Conservation (phyloP, 2,329 filamentous ascomycete genomes). For the Fusarium verrucosum region DNA sequence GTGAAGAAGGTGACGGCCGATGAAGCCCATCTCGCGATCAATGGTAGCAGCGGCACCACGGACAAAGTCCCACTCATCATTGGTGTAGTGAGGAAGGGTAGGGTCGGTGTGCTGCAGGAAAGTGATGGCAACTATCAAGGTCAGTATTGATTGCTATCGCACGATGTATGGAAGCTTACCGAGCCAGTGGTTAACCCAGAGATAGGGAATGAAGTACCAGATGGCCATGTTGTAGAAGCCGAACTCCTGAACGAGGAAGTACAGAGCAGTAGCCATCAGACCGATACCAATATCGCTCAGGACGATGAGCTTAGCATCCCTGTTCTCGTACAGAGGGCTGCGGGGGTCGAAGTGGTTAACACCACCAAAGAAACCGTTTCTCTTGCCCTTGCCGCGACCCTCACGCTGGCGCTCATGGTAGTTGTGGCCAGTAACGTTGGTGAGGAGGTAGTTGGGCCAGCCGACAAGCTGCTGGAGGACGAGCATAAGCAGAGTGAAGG, state of each 20-base stretch:
- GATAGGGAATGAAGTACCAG: slow-evolving; percentile 94
- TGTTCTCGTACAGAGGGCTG: slow-evolving; percentile 90
- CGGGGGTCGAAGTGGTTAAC: slow-evolving; percentile 95
- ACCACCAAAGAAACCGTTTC: slow-evolving; percentile 79
- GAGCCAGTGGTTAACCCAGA: slow-evolving; percentile 99
- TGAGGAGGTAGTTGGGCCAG: slow-evolving; percentile 90
- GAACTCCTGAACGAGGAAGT: slow-evolving; percentile 76
- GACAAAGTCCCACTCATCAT: slow-evolving; percentile 88
- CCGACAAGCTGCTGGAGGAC: slow-evolving; percentile 88
- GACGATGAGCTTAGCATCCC: slow-evolving; percentile 86
- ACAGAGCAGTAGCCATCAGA: slow-evolving; percentile 69
- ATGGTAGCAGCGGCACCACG: slow-evolving; percentile 95
- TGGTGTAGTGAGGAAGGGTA: slow-evolving; percentile 89
- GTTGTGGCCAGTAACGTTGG: slow-evolving; percentile 97
- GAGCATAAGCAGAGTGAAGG: slow-evolving; percentile 78
- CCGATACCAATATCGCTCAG: slow-evolving; percentile 85
- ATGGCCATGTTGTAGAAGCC: slow-evolving; percentile 88
- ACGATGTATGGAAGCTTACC: slow-evolving; percentile 66
- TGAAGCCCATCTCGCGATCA: slow-evolving; percentile 96
- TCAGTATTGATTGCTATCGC: slow-evolving; percentile 17
- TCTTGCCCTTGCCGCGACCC: slow-evolving; percentile 92
- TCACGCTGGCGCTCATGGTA: slow-evolving; percentile 90
- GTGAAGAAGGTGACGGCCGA: slow-evolving; percentile 89
- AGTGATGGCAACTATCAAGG: slow-evolving; percentile 87
- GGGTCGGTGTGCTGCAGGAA: slow-evolving; percentile 98